Conservation (phyloP, 768 basidiomycete species). For the Collybiopsis luxurians region DNA sequence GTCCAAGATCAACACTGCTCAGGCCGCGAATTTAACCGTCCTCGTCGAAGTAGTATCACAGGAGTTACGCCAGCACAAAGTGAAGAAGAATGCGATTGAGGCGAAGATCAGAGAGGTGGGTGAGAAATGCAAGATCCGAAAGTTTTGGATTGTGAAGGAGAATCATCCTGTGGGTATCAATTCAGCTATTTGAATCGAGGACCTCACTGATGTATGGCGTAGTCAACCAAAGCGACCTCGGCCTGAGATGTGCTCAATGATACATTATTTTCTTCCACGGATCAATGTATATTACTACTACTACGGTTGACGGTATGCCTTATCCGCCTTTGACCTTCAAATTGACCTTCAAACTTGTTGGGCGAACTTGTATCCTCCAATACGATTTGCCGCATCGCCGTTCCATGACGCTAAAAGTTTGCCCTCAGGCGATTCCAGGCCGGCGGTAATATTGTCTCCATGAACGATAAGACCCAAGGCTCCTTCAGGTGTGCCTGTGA, state of each 20-base stretch:
- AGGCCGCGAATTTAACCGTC: constrained; percentile 58
- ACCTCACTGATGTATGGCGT: not conserved
- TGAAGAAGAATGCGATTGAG: constrained; percentile 84
- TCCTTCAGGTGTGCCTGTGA: not conserved
- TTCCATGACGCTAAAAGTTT: not conserved
- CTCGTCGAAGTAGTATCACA: constrained; percentile 74
- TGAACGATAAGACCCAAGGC: not conserved
- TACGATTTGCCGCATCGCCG: not conserved
- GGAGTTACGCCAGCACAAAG: constrained; percentile 62
- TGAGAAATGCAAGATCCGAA: constrained; percentile 72
- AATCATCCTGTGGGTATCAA: constrained; percentile 5
- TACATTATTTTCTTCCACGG: no score
- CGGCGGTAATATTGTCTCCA: not conserved
- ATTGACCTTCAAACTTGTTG: not conserved
- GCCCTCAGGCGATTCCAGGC: not conserved
- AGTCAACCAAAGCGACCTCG: not conserved
- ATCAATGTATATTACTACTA: no score
- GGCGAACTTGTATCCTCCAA: not conserved
- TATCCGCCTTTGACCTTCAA: no score
- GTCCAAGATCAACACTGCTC: constrained; percentile 57
- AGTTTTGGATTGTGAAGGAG: constrained; percentile 70
- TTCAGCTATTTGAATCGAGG: not conserved
- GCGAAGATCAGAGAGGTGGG: constrained; percentile 75
- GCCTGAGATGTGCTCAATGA: not conserved
- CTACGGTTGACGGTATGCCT: no score